phyloP scores from a whole-genome alignment of 169 alveolate genomes.

The Plasmodium cynomolgi region DNA sequence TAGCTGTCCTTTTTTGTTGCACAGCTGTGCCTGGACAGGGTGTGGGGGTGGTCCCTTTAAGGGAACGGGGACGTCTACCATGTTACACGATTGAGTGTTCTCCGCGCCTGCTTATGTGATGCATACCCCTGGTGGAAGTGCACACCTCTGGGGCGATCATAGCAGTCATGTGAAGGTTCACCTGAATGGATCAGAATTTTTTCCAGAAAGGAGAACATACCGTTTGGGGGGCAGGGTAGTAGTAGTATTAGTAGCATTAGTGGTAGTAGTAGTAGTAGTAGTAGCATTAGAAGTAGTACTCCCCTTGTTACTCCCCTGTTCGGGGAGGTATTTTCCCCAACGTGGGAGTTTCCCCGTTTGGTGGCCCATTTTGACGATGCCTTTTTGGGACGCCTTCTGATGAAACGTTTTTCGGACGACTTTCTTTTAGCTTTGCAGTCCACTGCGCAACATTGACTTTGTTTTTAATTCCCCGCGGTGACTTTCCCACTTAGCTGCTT shows the following conservation, averaged over 20 bases:
- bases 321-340: background rate
- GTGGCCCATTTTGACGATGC: too few species aligned
- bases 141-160: background rate
- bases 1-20: background rate
- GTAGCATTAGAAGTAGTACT: too few species aligned
- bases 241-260: too few species aligned
- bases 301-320: background rate
- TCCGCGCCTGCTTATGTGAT: background rate
- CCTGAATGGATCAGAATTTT: background rate
- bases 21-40: background rate
- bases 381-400: too few species aligned
- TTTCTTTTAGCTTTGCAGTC: background rate
- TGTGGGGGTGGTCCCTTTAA: background rate
- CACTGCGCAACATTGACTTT: background rate
- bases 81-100: background rate
- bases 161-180: background rate
- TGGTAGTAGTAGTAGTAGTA: too few species aligned
- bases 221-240: background rate
- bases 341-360: too few species aligned
- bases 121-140: background rate
- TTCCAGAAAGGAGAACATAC: background rate
- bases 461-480: background rate
- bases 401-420: too few species aligned
- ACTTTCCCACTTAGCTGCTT: background rate
- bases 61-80: background rate